Evolutionary conservation across 1,284 basidiomycete genomes (phyloP).

Genomic region (Fomitiporia mediterranea): DNA sequence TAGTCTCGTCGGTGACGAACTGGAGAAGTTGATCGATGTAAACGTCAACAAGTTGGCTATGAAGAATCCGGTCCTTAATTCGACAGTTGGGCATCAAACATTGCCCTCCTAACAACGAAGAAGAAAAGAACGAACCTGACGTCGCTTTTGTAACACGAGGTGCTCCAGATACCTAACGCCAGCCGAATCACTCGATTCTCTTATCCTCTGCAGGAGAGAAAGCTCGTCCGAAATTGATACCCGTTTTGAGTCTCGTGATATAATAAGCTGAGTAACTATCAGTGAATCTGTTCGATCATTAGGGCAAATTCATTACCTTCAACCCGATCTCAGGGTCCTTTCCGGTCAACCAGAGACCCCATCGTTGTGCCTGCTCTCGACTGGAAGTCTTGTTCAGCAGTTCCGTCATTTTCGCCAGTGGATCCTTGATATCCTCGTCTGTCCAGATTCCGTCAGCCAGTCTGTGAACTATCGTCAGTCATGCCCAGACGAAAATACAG

Average conservation of each 20-base stretch:
- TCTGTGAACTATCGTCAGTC: constrained; percentile 37
- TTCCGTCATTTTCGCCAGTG: constrained; percentile 62
- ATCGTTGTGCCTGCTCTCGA: constrained; percentile 58
- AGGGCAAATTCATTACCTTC: constrained; percentile 45
- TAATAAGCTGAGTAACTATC: constrained; percentile 45
- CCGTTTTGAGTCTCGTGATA: constrained; percentile 46
- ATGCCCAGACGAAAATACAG: constrained; percentile 2
- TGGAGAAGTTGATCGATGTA: constrained; percentile 54
- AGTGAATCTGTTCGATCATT: neutral
- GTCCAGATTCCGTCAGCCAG: constrained; percentile 65
- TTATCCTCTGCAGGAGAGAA: constrained; percentile 50
- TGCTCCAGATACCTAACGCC: constrained; percentile 76
- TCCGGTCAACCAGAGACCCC: constrained; percentile 78
- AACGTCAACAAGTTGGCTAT: constrained; percentile 51
- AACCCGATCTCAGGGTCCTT: constrained; percentile 67
- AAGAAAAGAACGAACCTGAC: constrained; percentile 38
- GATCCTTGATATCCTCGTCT: constrained; percentile 65
- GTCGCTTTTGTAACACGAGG: constrained; percentile 67
- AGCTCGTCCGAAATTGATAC: constrained; percentile 51
- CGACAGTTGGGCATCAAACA: neutral
- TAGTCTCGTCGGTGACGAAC: constrained; percentile 43
- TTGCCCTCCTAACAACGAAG: neutral
- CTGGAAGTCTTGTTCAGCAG: constrained; percentile 61
- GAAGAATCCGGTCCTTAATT: constrained; percentile 51
- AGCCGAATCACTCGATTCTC: constrained; percentile 48